Evolutionary conservation across 495 filamentous ascomycete genomes (phyloP), one percentile per base, ranked within the genome.

Genomic region (Acidiella bohemica): DNA sequence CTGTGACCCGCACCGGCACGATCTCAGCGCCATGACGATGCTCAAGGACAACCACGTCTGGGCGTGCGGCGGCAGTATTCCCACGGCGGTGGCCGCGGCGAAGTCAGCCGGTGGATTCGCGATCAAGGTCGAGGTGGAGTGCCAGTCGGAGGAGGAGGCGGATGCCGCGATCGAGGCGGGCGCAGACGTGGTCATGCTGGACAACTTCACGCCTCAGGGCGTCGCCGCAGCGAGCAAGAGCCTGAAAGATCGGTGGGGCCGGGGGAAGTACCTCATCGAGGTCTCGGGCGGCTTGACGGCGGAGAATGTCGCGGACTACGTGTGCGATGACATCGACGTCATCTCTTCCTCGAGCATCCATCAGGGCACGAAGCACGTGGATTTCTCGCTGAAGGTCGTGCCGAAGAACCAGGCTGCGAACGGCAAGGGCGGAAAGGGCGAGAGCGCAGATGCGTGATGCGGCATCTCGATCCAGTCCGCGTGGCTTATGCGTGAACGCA

Each of bases 41-140:
- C 68, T 97, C 36, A 97, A 97, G 65, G 90, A 97, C 61, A 97
- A 97, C 57, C 90, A 97, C 58, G 75, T 97, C 21, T 92, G 84
- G 80, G 81, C 83, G 27, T 77, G 78, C 47, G 71, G 68, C 5
- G 72, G 73, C 42, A 66, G 66, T 44, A 95, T 96, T 54, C 78
- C 79, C 2, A 64, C 73, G 3, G 90, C 92, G 4, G 86, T 96
- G 14, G 39, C 41, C 4, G 50, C 46, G 2, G 90, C 90, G 3
- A 86, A 84, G 60, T 68, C 75, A 11, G 85, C 75, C 0, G 87
- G 76, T 8, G 92, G 90, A 0, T 96, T 96, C 56, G 70, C 79
- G 12, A 67, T 92, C 13, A 97, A 97, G 68, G 72, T 97, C 24
- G 90, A 97, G 65, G 92, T 97, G 12, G 90, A 97, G 66, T 87